Percentiles rank a stretch among this genome's conserved stretches.
Evolutionary conservation across 768 basidiomycete species (phyloP).

Genomic region (Leccinum disarticulatum): DNA sequence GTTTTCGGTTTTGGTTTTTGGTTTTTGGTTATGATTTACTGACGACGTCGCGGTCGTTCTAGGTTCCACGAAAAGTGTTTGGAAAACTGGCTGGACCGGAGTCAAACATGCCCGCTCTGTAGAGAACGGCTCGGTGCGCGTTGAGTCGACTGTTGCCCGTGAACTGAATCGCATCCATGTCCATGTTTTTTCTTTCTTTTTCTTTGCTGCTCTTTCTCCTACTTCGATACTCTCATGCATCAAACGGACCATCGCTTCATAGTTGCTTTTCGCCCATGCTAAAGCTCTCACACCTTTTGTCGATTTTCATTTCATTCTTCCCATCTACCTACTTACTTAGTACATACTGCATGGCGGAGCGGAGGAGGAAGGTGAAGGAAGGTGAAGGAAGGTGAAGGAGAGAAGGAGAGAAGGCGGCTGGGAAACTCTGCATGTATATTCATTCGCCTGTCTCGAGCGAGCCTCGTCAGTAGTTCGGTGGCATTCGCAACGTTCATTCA

Average conservation of each 20-base stretch:
- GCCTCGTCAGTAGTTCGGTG: constrained; percentile 1
- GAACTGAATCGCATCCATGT: not conserved
- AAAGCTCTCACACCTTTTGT: constrained; percentile 8
- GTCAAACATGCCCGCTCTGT: constrained; percentile 66
- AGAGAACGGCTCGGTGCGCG: constrained; percentile 43
- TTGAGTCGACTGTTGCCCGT: constrained; percentile 1
- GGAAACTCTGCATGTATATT: constrained; percentile 4
- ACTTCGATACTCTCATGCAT: not conserved
- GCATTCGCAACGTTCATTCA: constrained; percentile 23
- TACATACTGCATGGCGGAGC: not conserved
- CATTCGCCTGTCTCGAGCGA: constrained; percentile 6
- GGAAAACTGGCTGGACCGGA: constrained; percentile 58
- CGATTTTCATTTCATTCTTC: constrained; percentile 3
- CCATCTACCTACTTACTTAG: constrained; percentile 4
- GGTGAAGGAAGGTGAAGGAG: not conserved
- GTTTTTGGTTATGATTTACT: not conserved
- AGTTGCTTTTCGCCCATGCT: constrained; percentile 10
- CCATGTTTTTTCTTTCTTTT: not conserved
- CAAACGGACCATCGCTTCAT: not conserved
- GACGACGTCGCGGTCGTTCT: not conserved
- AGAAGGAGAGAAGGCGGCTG: not conserved
- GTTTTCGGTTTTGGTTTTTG: not conserved
- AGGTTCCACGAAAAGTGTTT: constrained; percentile 67
- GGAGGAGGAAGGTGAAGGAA: not conserved
- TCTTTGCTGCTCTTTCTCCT: not conserved